Percentiles rank a stretch among this genome's conserved stretches.
phyloP scores from a whole-genome alignment of 2,329 filamentous ascomycete genomes.

The Leptographium galeiforme region DNA sequence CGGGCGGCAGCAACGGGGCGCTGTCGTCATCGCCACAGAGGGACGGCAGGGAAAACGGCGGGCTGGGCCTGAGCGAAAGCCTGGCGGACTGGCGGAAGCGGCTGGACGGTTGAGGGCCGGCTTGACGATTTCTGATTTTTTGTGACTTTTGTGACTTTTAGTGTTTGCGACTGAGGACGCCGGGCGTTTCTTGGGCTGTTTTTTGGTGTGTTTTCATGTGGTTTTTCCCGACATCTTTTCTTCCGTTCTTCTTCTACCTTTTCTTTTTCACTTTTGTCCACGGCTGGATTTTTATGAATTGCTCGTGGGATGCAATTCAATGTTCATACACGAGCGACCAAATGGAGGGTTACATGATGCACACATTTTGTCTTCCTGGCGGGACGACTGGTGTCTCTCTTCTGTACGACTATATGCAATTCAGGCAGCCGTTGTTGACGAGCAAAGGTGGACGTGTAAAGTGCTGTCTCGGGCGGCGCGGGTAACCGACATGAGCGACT shows the following conservation, averaged over 20 bases:
- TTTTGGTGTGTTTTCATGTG: not conserved
- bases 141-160: not conserved
- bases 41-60: constrained; percentile 27
- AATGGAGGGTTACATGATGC: not conserved
- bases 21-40: constrained; percentile 6
- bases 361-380: not conserved
- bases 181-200: not conserved
- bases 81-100: constrained; percentile 70
- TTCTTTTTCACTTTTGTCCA: not conserved
- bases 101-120: constrained; percentile 36
- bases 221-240: not conserved
- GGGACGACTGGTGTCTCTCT: not conserved
- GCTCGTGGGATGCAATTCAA: not conserved
- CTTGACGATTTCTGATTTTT: not conserved
- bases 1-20: not conserved
- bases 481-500: too few species aligned
- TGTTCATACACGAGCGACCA: not conserved
- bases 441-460: too few species aligned
- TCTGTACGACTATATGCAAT: not conserved
- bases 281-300: not conserved
- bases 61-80: constrained; percentile 51
- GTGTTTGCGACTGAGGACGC: not conserved
- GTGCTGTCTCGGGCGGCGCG: too few species aligned
- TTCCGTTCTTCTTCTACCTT: not conserved
- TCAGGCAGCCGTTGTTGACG: not conserved